Evolutionary conservation across 352 stramenopile species (phyloP), one percentile per base, ranked within the genome.

Genomic region (Paralagenidium karlingii): DNA sequence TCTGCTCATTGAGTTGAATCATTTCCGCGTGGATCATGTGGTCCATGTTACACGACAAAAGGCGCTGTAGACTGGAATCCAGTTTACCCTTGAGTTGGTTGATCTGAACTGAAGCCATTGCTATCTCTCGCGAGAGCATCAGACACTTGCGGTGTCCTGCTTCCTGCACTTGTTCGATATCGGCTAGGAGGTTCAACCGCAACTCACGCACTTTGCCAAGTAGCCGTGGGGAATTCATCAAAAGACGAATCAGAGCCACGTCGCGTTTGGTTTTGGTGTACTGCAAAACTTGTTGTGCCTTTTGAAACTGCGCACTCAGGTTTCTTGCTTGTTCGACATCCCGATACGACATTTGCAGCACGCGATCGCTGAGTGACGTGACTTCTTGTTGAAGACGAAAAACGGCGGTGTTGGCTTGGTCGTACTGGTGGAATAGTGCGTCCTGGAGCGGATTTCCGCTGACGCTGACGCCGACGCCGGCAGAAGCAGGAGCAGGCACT

Each of bases 81-180:
- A 69, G 32, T 8, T 58, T 49, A n/a, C 29, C 53, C 20, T 65
- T 64, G 22, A 61, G 49, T 12, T 60, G 22, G 9, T 59, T 60
- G 37, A 88, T 69, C 29, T 73, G 49, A 16, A 7, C 8, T 36
- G 19, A 16, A 7, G 16, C 30, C 3, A 3, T 16, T 36, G 19
- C 16, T 3, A 36, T 36, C 22, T 36, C 16, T 19, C 56, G 41
- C 6, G 70, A 62, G 24, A 83, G 44, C 42, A 73, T 51, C 5
- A 79, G 24, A 32, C 68, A 80, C 29, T 76, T 81, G 7, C 49
- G 62, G 39, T 83, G 70, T 37, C 65, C 61, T 18, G 69, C 58
- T 10, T 44, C 53, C 11, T 56, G 47, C 4, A 88, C 68, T 22
- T 81, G 63, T 2, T 68, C 53, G 6, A 88, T 78, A 45, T 88